Conservation (phyloP, 352 stramenopile genomes). For the Globisporangium paddicum region DNA sequence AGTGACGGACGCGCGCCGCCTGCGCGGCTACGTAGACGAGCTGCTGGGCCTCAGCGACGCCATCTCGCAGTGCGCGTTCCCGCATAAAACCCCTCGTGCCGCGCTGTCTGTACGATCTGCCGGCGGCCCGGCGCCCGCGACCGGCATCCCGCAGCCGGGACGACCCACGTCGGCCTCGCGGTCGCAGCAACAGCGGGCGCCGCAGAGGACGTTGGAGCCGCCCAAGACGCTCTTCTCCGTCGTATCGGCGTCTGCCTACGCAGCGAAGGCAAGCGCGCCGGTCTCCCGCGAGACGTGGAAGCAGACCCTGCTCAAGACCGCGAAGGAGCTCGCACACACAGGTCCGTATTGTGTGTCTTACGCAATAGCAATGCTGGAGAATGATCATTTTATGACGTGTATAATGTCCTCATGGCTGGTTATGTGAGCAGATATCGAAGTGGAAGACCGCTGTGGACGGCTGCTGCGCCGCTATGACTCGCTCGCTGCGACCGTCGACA, state of each 20-base stretch:
- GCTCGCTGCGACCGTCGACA: constrained; percentile 26
- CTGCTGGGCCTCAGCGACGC: constrained; percentile 20
- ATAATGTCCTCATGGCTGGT: too few species aligned
- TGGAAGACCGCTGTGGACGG: constrained; percentile 22
- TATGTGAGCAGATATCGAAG: constrained; percentile 9
- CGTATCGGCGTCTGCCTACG: constrained; percentile 23
- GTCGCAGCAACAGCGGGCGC: background rate
- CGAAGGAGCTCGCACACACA: constrained; percentile 15
- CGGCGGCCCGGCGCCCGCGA: constrained; percentile 1
- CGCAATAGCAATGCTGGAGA: too few species aligned
- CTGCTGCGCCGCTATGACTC: constrained; percentile 37
- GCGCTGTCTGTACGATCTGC: constrained; percentile 16
- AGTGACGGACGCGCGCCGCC: constrained; percentile 15
- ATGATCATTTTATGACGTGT: too few species aligned
- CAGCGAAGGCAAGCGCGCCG: constrained; percentile 15
- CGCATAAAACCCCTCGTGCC: constrained; percentile 5
- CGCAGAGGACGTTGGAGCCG: background rate
- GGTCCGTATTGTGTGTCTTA: background rate
- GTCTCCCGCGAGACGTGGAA: constrained; percentile 23
- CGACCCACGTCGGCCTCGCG: background rate
- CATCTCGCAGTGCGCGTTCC: constrained; percentile 23
- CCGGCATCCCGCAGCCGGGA: constrained; percentile 7
- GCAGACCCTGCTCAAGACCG: constrained; percentile 22
- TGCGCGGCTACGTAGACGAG: constrained; percentile 30
- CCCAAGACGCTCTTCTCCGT: constrained; percentile 35